These are phyloP conservation scores for Avena sativa DNA, from an alignment of 176 grass and related monocot species.

Conservation along the genomic window DNA sequence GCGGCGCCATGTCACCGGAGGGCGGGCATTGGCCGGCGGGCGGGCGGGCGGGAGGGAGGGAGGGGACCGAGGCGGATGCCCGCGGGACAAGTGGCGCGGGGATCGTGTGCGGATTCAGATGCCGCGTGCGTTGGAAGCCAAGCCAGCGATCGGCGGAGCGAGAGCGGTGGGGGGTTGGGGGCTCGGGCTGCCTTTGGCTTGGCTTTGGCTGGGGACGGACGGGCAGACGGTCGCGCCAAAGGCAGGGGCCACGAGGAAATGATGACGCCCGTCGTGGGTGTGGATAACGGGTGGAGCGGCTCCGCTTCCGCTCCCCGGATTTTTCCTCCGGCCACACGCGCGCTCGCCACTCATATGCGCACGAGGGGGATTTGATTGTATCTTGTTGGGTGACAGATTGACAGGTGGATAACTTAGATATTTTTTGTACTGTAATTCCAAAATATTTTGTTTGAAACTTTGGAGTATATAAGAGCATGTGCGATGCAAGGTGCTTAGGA, in stretches of 20 bases:
- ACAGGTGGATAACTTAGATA: neutral
- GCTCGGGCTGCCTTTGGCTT: neutral
- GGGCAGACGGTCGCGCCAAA: too few species aligned
- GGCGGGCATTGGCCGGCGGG: constrained; percentile 19
- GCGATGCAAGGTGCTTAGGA: too few species aligned
- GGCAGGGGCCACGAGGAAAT: neutral
- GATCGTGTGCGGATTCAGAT: constrained; percentile 52
- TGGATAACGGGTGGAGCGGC: constrained; percentile 30
- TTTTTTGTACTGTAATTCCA: neutral
- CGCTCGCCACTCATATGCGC: neutral
- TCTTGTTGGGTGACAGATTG: neutral
- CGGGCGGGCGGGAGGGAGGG: neutral
- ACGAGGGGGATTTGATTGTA: neutral
- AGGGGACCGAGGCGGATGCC: too few species aligned
- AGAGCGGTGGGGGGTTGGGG: neutral
- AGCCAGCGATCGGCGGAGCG: constrained; percentile 11
- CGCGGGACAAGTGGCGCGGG: constrained; percentile 38
- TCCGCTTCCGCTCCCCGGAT: neutral
- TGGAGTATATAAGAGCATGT: neutral
- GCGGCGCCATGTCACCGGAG: constrained; percentile 46
- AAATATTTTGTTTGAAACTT: neutral
- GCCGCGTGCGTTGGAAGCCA: constrained; percentile 52
- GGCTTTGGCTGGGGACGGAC: neutral
- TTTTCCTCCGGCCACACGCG: constrained; percentile 34
- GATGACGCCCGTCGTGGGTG: neutral